phyloP scores from a whole-genome alignment of 352 stramenopile genomes.

The Globisporangium acanthophoron region DNA sequence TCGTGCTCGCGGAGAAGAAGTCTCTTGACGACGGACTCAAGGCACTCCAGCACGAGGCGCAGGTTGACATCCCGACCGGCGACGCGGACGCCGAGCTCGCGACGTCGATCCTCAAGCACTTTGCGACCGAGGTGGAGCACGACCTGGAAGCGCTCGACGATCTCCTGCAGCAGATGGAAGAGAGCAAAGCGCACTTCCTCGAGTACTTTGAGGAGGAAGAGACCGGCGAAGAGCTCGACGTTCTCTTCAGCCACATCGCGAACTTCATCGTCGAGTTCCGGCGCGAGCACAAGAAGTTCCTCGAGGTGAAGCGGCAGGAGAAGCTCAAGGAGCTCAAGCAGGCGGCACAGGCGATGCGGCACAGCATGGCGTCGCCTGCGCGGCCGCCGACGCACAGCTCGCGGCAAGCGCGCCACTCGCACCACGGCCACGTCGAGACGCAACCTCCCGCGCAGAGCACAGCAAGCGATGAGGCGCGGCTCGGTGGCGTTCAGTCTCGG shows the following conservation, averaged over 20 bases:
- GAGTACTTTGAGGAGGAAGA: slow-evolving; percentile 85
- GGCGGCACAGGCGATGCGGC: slow-evolving; percentile 9
- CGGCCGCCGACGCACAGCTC: slow-evolving; percentile 1
- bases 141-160: slow-evolving; percentile 47
- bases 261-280: slow-evolving; percentile 73
- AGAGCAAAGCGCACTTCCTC: slow-evolving; percentile 64
- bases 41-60: slow-evolving; percentile 44
- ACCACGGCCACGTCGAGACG: slow-evolving; percentile 8
- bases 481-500: background rate
- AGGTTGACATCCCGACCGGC: slow-evolving; percentile 23
- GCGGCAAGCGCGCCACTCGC: slow-evolving; percentile 12
- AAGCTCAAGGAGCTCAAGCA: slow-evolving; percentile 21
- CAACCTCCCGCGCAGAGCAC: background rate
- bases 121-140: slow-evolving; percentile 53
- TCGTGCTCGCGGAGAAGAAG: slow-evolving; percentile 65
- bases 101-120: slow-evolving; percentile 47
- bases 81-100: slow-evolving; percentile 32
- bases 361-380: slow-evolving; percentile 12
- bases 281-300: slow-evolving; percentile 66
- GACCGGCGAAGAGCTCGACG: slow-evolving; percentile 69
- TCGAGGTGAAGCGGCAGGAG: slow-evolving; percentile 29
- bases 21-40: slow-evolving; percentile 57
- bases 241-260: slow-evolving; percentile 64
- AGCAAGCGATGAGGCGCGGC: background rate
- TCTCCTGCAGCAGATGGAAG: slow-evolving; percentile 47